Conservation (phyloP, 192 early-diverging fungal genomes). For the Umbelopsis sp. region DNA sequence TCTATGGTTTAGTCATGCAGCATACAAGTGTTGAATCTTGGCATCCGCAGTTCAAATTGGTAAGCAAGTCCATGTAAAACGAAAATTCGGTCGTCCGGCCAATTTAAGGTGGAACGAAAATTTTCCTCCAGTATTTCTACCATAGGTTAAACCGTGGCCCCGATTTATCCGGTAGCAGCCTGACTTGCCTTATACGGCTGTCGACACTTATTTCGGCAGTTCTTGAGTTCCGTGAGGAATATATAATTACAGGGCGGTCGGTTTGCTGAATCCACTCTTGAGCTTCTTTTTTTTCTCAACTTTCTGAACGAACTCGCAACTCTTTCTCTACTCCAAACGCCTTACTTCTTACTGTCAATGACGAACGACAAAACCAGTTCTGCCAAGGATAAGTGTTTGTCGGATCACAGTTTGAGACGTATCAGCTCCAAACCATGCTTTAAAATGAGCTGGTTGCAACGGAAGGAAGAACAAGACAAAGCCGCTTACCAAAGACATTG, state of each 20-base stretch:
- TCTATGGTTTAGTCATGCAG: too few species aligned
- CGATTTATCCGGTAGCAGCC: conserved; percentile 5
- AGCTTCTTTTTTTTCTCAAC: not conserved
- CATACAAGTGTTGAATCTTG: too few species aligned
- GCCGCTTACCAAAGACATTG: conserved; percentile 11
- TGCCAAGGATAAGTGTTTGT: not conserved
- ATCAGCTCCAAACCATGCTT: not conserved
- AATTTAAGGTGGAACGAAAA: not conserved
- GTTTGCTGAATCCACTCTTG: not conserved
- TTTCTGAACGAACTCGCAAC: not conserved
- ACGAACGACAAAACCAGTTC: not conserved
- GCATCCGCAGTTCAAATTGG: too few species aligned
- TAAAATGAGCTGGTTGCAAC: not conserved
- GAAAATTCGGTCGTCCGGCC: not conserved
- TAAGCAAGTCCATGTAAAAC: not conserved
- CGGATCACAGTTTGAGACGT: not conserved
- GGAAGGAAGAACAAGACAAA: conserved; percentile 5
- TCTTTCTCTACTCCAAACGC: not conserved
- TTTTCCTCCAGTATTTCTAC: too few species aligned
- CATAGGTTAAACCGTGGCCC: conserved; percentile 10
- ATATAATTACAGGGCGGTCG: not conserved
- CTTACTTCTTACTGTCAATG: not conserved
- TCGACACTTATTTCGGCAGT: not conserved
- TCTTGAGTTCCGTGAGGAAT: conserved; percentile 1
- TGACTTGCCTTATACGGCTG: not conserved